These are phyloP conservation scores for Monilinia aucupariae DNA, from an alignment of 2,329 filamentous ascomycete species.

Conservation along the genomic window DNA sequence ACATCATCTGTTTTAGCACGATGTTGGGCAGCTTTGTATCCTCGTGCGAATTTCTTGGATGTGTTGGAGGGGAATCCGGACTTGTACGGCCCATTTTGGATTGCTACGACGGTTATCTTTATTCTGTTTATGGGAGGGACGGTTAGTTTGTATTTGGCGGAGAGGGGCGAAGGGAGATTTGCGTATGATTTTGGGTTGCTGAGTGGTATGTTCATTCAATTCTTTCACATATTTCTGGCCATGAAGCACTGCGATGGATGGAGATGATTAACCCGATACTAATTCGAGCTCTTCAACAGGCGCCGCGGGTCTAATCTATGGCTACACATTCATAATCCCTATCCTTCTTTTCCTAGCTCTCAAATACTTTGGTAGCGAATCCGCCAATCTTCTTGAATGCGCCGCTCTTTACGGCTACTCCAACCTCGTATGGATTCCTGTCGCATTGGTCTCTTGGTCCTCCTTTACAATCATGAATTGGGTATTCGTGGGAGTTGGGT, in stretches of 20 bases:
- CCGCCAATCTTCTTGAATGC: conserved; percentile 88
- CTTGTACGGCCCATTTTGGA: conserved; percentile 96
- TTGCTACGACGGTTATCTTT: conserved; percentile 92
- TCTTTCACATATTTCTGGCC: neutral
- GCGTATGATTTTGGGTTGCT: conserved; percentile 87
- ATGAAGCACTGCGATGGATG: neutral
- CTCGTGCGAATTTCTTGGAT: conserved; percentile 90
- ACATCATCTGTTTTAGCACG: conserved; percentile 81
- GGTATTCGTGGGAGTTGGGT: conserved; percentile 83
- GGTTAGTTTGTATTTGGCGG: conserved; percentile 82
- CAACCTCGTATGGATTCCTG: conserved; percentile 95
- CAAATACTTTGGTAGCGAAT: conserved; percentile 92
- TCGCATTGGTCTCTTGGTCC: conserved; percentile 87
- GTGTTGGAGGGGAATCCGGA: conserved; percentile 96
- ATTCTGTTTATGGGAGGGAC: conserved; percentile 94
- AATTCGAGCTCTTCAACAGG: conserved; percentile 40
- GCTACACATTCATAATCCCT: conserved; percentile 86
- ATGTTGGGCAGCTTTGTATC: conserved; percentile 84
- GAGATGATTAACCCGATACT: neutral
- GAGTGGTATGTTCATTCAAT: conserved; percentile 52
- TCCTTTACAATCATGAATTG: conserved; percentile 84
- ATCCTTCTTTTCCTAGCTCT: conserved; percentile 79
- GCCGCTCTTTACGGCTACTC: conserved; percentile 94
- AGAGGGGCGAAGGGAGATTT: conserved; percentile 64
- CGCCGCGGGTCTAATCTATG: conserved; percentile 88